Base-by-base conservation (phyloP, 1,139 yeast species). In the Zhuliangozyma parablackwelliae region DNA sequence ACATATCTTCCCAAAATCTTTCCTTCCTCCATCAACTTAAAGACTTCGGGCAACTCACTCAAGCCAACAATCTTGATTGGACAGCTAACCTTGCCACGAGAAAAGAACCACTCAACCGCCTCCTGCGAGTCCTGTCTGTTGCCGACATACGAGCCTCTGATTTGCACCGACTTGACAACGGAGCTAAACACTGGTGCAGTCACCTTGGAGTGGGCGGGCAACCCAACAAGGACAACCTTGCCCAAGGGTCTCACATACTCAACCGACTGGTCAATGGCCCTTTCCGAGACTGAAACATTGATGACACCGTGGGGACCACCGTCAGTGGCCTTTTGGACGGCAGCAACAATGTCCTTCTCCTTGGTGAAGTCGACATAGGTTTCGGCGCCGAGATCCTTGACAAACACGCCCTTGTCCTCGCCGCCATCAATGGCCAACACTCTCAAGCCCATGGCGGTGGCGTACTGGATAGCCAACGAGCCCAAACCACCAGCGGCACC, bases 401-500 rank as follows among this genome's bases (percentile, higher is more conserved):
- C 73, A 42, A 80, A 67, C 38, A 61, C 69, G 41, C 69, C 75
- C 72, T 84, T 84, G 37, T 67, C 85, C 20, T 57, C 80, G 55
- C 89, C 88, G 51, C 85, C 82, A 53, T 85, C 94, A 50, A 85
- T 82, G 51, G 80, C 92, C 39, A 83, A 45, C 40, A 82, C 89
- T 58, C 90, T 74, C 63, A 69, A 73, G 50, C 94, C 94, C 87
- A 85, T 80, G 43, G 89, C 90, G 59, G 70, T 77, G 44, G 90
- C 94, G 65, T 81, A 84, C 63, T 84, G 92, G 51, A 85, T 71
- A 42, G 90, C 92, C 44, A 84, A 67, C 35, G 89, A 76, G 44
- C 95, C 95, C 53, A 85, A 74, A 53, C 94, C 95, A 62, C 95
- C 90, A 56, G 81, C 88, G 39, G 90, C 90, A 63, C 95, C 94